Evolutionary conservation across 768 basidiomycete species (phyloP), one percentile per base, ranked within the genome.

Genomic region (Butyriboletus loyo): DNA sequence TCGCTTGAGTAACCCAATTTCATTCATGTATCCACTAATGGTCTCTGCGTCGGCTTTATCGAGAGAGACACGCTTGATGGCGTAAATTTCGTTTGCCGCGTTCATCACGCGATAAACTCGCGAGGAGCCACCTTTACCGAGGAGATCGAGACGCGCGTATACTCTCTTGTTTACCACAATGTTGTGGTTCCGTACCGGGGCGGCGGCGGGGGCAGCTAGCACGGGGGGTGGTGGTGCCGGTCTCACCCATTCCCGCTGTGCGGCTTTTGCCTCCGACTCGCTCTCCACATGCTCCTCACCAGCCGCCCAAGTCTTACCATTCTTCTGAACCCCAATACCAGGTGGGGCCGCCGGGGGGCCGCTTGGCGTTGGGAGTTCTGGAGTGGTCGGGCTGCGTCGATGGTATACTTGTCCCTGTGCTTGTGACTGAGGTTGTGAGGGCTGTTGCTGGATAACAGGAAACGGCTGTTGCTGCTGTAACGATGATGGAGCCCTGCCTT

Each of bases 121-220:
- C n/a, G 94, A 97, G 9, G 93, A 88, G 0, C 96, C 96, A 38
- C 96, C 96, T 63, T 87, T 91, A 36, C 96, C 96, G 49, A 98
- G 85, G 72, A 91, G 77, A 65, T 93, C 91, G 3, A 98, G 78
- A 2, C 92, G 85, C 27, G 86, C 86, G 57, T 98, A 98, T 0
- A 79, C 70, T 61, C 84, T 87, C 67, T 85, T 89, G 75, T 95
- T 95, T 10, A 69, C 68, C 41, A 68, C 62, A 35, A 69, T 71
- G 35, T 72, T 70, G 58, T 72, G 70, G 49, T 77, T 75, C 25
- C 77, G 74, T 53, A 73, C 52, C 3, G 75, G 65, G 40, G 39
- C 59, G 2, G 59, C 50, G 14, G 42, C 44, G 9, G 65, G 47
- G 21, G 50, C 52, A 13, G 61, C 53, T 27, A 60, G 66, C 21